Percentiles rank a stretch among this genome's conserved stretches.
phyloP scores from a whole-genome alignment of 768 basidiomycete genomes.

The Asterophora lycoperdoides region DNA sequence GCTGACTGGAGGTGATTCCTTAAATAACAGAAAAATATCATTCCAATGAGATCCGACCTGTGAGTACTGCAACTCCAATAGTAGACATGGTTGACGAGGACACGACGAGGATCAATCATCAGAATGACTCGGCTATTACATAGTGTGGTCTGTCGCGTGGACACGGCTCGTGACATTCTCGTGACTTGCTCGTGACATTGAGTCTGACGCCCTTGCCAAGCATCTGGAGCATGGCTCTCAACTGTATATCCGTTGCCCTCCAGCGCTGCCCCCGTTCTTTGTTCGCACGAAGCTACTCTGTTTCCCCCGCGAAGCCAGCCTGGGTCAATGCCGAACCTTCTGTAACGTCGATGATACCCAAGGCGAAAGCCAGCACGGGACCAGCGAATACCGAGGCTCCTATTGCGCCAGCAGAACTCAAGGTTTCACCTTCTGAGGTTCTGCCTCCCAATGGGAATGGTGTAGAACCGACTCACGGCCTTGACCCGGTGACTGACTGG shows the following conservation, averaged over 20 bases:
- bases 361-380: constrained; percentile 14
- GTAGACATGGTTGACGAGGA: constrained; percentile 11
- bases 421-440: constrained; percentile 10
- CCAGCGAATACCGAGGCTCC: background rate
- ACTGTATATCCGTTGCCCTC: constrained; percentile 14
- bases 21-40: constrained; percentile 3
- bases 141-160: too few relatives aligned
- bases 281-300: constrained; percentile 4
- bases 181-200: background rate
- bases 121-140: too few relatives aligned
- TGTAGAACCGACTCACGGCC: background rate
- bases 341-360: background rate
- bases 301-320: constrained; percentile 2
- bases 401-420: constrained; percentile 5
- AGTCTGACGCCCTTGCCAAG: too few relatives aligned
- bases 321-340: constrained; percentile 5
- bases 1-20: constrained; percentile 46
- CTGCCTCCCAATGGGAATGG: constrained; percentile 1
- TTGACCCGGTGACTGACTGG: constrained; percentile 62
- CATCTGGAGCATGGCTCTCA: constrained; percentile 12
- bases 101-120: too few relatives aligned
- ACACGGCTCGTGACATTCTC: background rate
- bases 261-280: constrained; percentile 4
- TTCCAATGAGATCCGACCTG: constrained; percentile 22
- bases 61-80: constrained; percentile 28